phyloP scores from a whole-genome alignment of 352 stramenopile genomes.

The Phytophthora crassamura region DNA sequence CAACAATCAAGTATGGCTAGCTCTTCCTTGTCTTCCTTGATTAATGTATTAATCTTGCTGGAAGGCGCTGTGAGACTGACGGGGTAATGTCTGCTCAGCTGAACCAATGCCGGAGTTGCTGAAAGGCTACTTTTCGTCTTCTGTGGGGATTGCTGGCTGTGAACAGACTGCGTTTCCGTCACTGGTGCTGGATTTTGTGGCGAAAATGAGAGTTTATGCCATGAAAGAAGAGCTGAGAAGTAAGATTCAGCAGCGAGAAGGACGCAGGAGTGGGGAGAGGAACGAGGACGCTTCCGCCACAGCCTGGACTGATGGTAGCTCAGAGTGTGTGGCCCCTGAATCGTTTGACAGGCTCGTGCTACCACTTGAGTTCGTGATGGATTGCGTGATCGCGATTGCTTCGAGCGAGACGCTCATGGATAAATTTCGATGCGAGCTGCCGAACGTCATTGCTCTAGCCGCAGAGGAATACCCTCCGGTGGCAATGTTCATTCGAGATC shows the following conservation, averaged over 20 bases:
- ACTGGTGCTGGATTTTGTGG: slow-evolving; percentile 69
- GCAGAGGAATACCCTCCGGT: slow-evolving; percentile 67
- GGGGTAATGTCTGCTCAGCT: slow-evolving; percentile 25
- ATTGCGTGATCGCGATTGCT: slow-evolving; percentile 63
- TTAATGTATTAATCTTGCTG: background rate
- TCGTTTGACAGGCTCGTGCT: slow-evolving; percentile 37
- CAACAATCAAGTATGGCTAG: slow-evolving; percentile 53
- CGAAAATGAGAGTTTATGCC: slow-evolving; percentile 55
- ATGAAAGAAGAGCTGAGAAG: slow-evolving; percentile 53
- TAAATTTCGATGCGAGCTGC: slow-evolving; percentile 72
- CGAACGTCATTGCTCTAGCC: slow-evolving; percentile 66
- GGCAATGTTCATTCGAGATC: slow-evolving; percentile 56
- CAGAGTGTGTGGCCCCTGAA: background rate
- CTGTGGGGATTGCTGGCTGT: slow-evolving; percentile 51
- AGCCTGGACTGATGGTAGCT: background rate
- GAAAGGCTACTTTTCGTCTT: slow-evolving; percentile 61
- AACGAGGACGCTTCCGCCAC: background rate
- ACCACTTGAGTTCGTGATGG: slow-evolving; percentile 63
- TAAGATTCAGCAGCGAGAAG: slow-evolving; percentile 19
- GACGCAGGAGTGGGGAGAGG: background rate
- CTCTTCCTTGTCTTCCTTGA: background rate
- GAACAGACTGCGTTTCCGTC: slow-evolving; percentile 78
- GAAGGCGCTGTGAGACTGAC: background rate
- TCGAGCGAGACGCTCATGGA: slow-evolving; percentile 62
- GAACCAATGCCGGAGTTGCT: slow-evolving; percentile 45